Evolutionary conservation across 2,329 filamentous ascomycete species (phyloP).

Genomic region (Dothiorella sarmentorum): DNA sequence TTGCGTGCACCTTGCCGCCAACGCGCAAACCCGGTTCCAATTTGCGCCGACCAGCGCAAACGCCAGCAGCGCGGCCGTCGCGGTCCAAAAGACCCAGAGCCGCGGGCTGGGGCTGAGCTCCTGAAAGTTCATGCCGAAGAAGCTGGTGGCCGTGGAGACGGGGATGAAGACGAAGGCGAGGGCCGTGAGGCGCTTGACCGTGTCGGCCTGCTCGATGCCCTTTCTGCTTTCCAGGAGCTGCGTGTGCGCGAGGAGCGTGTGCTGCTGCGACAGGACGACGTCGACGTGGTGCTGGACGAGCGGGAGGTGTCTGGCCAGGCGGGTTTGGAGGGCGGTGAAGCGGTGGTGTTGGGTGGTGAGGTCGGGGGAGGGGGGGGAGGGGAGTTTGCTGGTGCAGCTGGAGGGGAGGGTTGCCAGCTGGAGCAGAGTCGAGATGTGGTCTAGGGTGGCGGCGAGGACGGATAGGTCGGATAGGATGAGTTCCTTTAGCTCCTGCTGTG

Average conservation of each 20-base stretch:
- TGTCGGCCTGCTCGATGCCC: constrained; percentile 22
- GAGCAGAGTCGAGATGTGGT: not conserved
- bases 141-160: constrained; percentile 21
- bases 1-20: not conserved
- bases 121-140: constrained; percentile 25
- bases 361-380: not conserved
- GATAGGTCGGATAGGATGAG: not conserved
- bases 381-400: not conserved
- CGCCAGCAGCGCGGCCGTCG: not conserved
- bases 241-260: not conserved
- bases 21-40: not conserved
- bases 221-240: constrained; percentile 19
- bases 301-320: not conserved
- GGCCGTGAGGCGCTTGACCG: constrained; percentile 24
- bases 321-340: not conserved
- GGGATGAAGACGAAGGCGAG: constrained; percentile 27
- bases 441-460: not conserved
- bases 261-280: not conserved
- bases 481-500: not conserved
- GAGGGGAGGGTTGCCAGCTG: not conserved
- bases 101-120: constrained; percentile 16
- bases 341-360: not conserved
- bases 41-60: not conserved
- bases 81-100: not conserved
- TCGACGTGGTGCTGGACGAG: not conserved